Evolutionary conservation across 2,329 filamentous ascomycete species (phyloP), one percentile per base, ranked within the genome.

Genomic region (Tolypocladium cylindrosporum): DNA sequence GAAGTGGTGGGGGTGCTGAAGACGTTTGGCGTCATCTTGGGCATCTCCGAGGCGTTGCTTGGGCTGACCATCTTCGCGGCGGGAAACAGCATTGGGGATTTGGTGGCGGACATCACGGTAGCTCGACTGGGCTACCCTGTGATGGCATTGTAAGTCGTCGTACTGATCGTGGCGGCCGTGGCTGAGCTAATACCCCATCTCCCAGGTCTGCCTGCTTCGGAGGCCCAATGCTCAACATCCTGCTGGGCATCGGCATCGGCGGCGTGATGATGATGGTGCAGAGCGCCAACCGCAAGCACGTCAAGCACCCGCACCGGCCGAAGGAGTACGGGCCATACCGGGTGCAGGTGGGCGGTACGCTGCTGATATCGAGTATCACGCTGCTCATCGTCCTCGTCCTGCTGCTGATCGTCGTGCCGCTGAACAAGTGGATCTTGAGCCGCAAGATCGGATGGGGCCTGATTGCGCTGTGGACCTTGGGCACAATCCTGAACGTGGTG

Each of bases 191-290:
- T 54, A 11, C 31, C 5, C 39, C 13, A 13, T 40, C 13, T 37
- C 27, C 7, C 61, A 84, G 81, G 45, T 92, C 90, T 40, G 94
- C 94, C 5, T 99, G 94, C 70, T 97, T 99, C 70, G 94, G 94
- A n/a, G 95, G 94, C 0, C 94, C 94, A 0, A 93, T 99, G 91
- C 82, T 99, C 45, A 99, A 99, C 66, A 99, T 99, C 61, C 77
- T 99, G 0, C 82, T 99, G 4, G 94, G 94, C 0, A 92, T 99
- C 56, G 94, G 94, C n/a, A 78, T 97, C 4, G 89, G 89, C 34
- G 94, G 94, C 19, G 82, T 90, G 43, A 95, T 92, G 69, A 94
- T 97, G 82, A 92, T 90, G 58, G 79, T 95, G 19, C 81, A 81
- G 57, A 80, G 84, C 39, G 88, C 88, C 21, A 83, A 88, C 64